Evolutionary conservation across 805 yeast species (phyloP).

Genomic region (Cyberlindnera meyerae): DNA sequence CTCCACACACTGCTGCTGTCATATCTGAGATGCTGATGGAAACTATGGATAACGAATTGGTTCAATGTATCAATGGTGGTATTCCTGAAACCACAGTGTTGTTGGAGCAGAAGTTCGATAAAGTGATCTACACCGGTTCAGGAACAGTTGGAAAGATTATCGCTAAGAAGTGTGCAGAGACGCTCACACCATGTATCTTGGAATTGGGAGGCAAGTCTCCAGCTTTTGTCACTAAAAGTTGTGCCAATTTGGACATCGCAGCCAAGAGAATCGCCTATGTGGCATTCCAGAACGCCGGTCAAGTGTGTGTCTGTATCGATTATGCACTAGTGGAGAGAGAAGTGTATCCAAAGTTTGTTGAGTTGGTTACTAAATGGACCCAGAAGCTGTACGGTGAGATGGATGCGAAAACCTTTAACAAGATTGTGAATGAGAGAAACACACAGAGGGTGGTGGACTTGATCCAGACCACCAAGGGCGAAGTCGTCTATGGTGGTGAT

Average conservation of each 20-base stretch:
- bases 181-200: constrained; percentile 71
- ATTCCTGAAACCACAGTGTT: constrained; percentile 54
- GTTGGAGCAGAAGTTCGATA: constrained; percentile 63
- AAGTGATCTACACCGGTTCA: constrained; percentile 84
- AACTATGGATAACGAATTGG: constrained; percentile 50
- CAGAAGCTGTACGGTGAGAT: constrained; percentile 43
- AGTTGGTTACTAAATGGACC: constrained; percentile 33
- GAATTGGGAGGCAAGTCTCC: constrained; percentile 96
- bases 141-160: constrained; percentile 70
- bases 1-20: constrained; percentile 55
- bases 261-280: constrained; percentile 75
- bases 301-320: constrained; percentile 88
- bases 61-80: constrained; percentile 70
- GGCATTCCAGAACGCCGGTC: constrained; percentile 77
- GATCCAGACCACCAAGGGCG: constrained; percentile 48
- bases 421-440: constrained; percentile 53
- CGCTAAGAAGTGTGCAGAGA: constrained; percentile 77
- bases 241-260: constrained; percentile 39
- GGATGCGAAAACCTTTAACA: constrained; percentile 37
- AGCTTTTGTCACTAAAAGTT: constrained; percentile 54
- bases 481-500: constrained; percentile 30
- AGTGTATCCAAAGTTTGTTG: constrained; percentile 47
- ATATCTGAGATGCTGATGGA: constrained; percentile 50
- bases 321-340: constrained; percentile 64
- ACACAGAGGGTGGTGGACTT: constrained; percentile 42